phyloP scores from a whole-genome alignment of 208 protist genomes.

The Leishmania tarentolae region DNA sequence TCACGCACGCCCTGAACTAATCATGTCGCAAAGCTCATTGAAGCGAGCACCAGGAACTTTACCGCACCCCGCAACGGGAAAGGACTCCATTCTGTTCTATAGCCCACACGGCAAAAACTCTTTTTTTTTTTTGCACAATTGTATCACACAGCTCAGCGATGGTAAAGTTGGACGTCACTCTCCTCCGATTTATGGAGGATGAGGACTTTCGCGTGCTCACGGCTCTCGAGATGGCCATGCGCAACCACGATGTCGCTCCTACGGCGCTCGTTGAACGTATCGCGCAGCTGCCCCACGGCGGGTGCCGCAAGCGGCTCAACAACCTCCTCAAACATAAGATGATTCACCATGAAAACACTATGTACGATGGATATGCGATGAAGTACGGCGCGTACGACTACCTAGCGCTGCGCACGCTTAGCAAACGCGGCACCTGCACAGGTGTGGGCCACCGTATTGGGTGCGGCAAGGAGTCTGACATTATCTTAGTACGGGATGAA shows the following conservation, averaged over 20 bases:
- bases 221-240: conserved; percentile 98
- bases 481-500: conserved; percentile 92
- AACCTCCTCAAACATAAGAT: conserved; percentile 94
- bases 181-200: conserved; percentile 87
- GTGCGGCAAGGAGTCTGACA: conserved; percentile 99
- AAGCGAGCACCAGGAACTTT: neutral
- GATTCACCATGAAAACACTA: conserved; percentile 93
- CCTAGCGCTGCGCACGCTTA: conserved; percentile 96
- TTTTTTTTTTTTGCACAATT: neutral
- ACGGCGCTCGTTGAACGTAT: conserved; percentile 94
- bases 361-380: conserved; percentile 98
- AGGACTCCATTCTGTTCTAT: neutral
- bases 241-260: conserved; percentile 99
- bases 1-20: neutral
- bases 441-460: conserved; percentile 97
- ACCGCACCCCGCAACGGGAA: neutral
- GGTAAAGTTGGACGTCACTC: conserved; percentile 90
- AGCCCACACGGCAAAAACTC: neutral
- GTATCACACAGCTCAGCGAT: conserved; percentile 32
- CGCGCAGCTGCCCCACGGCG: conserved; percentile 94
- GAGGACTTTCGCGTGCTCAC: conserved; percentile 93
- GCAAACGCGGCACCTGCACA: conserved; percentile 88
- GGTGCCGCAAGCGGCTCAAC: conserved; percentile 90
- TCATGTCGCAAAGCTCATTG: neutral
- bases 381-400: conserved; percentile 99